These are phyloP conservation scores for Elymus sibiricus DNA, from an alignment of 176 grass and related monocot species.

Conservation along the genomic window DNA sequence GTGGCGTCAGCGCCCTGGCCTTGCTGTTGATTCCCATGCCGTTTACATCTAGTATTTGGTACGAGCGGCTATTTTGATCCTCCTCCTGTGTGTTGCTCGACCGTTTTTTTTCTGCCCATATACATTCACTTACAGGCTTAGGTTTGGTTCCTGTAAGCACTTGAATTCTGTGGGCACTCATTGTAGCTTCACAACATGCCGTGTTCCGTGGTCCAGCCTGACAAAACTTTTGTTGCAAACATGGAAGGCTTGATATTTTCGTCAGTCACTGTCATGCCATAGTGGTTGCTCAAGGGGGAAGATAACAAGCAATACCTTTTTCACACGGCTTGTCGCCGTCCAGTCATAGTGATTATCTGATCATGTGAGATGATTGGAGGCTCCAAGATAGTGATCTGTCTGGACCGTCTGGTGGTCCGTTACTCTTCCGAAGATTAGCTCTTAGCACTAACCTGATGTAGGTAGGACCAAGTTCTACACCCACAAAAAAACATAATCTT, in stretches of 20 bases:
- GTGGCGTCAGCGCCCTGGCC: too few relatives aligned
- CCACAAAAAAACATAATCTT: background rate
- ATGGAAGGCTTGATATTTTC: conserved; percentile 18
- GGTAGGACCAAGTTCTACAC: background rate
- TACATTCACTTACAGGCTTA: background rate
- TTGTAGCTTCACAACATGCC: background rate
- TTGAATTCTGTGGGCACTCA: background rate
- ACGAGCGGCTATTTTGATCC: too few relatives aligned
- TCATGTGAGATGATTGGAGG: background rate
- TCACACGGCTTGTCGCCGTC: background rate
- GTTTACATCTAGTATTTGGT: background rate
- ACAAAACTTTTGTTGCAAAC: background rate
- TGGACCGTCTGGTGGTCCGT: background rate
- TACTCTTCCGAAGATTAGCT: background rate
- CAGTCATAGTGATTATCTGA: background rate
- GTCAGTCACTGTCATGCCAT: background rate
- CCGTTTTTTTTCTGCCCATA: background rate
- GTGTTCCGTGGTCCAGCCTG: background rate
- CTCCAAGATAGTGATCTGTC: background rate
- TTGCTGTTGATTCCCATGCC: background rate
- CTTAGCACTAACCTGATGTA: background rate
- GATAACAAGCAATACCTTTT: background rate
- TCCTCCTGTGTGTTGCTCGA: background rate
- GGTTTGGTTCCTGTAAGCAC: background rate
- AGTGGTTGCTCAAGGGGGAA: background rate